Evolutionary conservation across 2,329 filamentous ascomycete genomes (phyloP), one percentile per base, ranked within the genome.

Genomic region (Claviceps maximensis): DNA sequence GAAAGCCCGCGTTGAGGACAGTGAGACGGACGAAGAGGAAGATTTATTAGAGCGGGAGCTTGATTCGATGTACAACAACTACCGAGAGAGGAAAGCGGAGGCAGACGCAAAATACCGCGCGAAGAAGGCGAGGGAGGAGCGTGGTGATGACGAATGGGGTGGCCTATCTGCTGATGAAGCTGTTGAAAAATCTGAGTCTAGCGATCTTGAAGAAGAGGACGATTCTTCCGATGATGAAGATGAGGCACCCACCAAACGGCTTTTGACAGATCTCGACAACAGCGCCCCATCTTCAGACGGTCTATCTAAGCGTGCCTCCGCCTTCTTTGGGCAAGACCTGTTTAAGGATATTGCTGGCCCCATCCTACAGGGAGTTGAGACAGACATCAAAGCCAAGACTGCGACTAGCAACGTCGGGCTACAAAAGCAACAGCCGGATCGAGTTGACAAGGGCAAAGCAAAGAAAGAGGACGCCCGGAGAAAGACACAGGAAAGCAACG

Each of bases 241-340:
- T 9, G 61, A 60, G 2, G 55, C 55, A 3, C 54, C 59, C n/a
- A 46, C 56, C 17, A 60, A 59, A 31, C 61, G 64, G 15, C 60
- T 73, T 1, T 53, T 73, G 40, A 65, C 65, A 3, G 68, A 72
- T 49, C 59, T 73, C 13, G 68, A 72, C 50, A 62, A 62, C 52
- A 71, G 74, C 8, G 69, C 69, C 4, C 70, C 71, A 40, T 73
- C 75, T 13, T 67, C 71, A 8, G 73, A 60, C 50, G 63, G 65
- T 3, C 74, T 97, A n/a, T 95, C 89, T 2, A 90, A 84, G 66
- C 81, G 89, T 57, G 93, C 93, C 9, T 80, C 84, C 10, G 79
- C 85, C 56, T 98, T 98, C 71, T 98, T 98, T 67, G 86, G 87
- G 61, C 91, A 96, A 65, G 90, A 96, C 59, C 85, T 98, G 42